Percentiles rank a stretch among this genome's conserved stretches.
Evolutionary conservation across 139 green algal species (phyloP).

Genomic region (Chlamydomonas sp.): DNA sequence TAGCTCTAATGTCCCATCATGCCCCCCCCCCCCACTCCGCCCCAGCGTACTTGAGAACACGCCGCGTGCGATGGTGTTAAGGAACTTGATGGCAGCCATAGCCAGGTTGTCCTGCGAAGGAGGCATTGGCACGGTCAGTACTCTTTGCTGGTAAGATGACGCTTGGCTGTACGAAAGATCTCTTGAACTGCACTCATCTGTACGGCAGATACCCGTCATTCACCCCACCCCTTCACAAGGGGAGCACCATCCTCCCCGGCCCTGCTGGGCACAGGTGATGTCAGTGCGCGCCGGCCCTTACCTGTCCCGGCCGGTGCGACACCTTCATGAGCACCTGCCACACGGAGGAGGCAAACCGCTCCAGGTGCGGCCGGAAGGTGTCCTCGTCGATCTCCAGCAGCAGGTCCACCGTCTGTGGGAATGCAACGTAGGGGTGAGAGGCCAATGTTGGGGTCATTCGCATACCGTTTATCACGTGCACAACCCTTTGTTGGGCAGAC

Average conservation of each 20-base stretch:
- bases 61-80: slow-evolving; percentile 86
- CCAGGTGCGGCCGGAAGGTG: slow-evolving; percentile 92
- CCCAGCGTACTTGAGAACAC: slow-evolving; percentile 50
- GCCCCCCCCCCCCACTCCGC: too few species aligned
- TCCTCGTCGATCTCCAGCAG: slow-evolving; percentile 97
- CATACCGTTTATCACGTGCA: too few species aligned
- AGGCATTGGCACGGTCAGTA: too few species aligned
- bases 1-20: slow-evolving; percentile 71
- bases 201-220: too few species aligned
- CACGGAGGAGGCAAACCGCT: slow-evolving; percentile 83
- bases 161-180: too few species aligned
- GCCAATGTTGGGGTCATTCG: background rate
- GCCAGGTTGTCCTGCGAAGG: slow-evolving; percentile 87
- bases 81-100: slow-evolving; percentile 80
- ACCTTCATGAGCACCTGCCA: slow-evolving; percentile 89
- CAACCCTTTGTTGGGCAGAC: too few species aligned
- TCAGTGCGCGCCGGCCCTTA: slow-evolving; percentile 45
- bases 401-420: slow-evolving; percentile 61
- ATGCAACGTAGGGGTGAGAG: background rate
- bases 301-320: slow-evolving; percentile 51
- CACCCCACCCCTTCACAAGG: background rate
- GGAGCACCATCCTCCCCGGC: too few species aligned
- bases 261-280: background rate
- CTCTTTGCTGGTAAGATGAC: too few species aligned
- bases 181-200: too few species aligned